Evolutionary conservation across 768 basidiomycete genomes (phyloP).

Genomic region (Boletus rubropictus): DNA sequence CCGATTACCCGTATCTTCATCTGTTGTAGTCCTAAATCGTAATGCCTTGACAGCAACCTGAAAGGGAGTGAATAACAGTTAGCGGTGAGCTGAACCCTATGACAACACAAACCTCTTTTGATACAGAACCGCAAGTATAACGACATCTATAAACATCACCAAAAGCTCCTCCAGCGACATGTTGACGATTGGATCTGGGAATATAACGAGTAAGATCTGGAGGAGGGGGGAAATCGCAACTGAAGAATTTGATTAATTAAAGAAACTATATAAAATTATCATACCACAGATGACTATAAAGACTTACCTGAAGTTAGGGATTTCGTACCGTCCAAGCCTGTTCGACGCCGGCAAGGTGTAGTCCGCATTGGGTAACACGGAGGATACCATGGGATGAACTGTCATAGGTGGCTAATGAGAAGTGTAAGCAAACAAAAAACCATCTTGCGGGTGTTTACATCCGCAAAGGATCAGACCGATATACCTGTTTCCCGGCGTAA

Average conservation of each 20-base stretch:
- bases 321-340: background rate
- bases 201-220: constrained; percentile 10
- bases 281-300: background rate
- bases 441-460: background rate
- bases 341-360: background rate
- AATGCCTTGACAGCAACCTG: constrained; percentile 25
- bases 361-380: background rate
- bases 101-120: background rate
- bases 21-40: constrained; percentile 3
- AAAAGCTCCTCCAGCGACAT: constrained; percentile 8
- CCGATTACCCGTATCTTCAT: background rate
- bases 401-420: background rate
- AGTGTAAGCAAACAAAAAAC: background rate
- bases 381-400: background rate
- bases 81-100: background rate
- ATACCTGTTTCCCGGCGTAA: background rate
- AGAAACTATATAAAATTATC: no score
- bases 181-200: background rate
- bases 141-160: constrained; percentile 14
- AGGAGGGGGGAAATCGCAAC: background rate
- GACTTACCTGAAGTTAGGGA: background rate
- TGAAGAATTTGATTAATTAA: no score
- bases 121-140: background rate
- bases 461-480: background rate
- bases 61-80: background rate